A percentile compares a stretch with the other conserved stretches of the same genome.
These are phyloP conservation scores for Venustampulla echinocandica DNA, from an alignment of 495 filamentous ascomycete species.

Conservation along the genomic window DNA sequence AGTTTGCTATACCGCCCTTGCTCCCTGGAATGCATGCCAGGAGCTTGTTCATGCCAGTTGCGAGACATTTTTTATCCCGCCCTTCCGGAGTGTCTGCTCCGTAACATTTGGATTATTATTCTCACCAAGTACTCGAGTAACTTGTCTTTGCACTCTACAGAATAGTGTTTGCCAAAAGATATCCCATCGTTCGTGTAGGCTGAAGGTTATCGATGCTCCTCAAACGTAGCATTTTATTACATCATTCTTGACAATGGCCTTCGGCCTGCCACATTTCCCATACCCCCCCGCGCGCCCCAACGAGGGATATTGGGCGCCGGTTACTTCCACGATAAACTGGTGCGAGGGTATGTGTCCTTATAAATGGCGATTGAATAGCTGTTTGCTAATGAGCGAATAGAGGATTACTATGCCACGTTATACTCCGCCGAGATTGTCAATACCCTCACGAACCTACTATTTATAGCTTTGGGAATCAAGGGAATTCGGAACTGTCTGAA, in stretches of 20 bases:
- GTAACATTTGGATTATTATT: not conserved
- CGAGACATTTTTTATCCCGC: no score
- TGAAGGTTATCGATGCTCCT: no score
- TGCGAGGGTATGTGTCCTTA: constrained; percentile 52
- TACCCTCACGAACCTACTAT: constrained; percentile 72
- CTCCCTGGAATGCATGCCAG: no score
- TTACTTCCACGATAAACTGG: constrained; percentile 87
- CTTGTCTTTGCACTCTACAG: no score
- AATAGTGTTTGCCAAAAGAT: no score
- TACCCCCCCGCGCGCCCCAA: constrained; percentile 57
- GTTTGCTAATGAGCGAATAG: not conserved
- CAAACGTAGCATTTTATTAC: not conserved
- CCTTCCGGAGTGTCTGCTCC: no score
- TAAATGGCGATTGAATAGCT: not conserved
- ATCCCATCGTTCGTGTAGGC: no score
- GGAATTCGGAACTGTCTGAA: constrained; percentile 62
- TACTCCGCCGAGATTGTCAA: constrained; percentile 60
- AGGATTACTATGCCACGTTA: constrained; percentile 55
- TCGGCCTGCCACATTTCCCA: constrained; percentile 37
- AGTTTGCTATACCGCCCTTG: no score
- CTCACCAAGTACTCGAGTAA: not conserved
- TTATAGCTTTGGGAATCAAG: constrained; percentile 62
- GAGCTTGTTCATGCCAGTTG: no score
- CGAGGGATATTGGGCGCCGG: constrained; percentile 72
- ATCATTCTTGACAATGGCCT: constrained; percentile 11